Conservation (phyloP, 2,329 filamentous ascomycete genomes). For the Beauveria bassiana region DNA sequence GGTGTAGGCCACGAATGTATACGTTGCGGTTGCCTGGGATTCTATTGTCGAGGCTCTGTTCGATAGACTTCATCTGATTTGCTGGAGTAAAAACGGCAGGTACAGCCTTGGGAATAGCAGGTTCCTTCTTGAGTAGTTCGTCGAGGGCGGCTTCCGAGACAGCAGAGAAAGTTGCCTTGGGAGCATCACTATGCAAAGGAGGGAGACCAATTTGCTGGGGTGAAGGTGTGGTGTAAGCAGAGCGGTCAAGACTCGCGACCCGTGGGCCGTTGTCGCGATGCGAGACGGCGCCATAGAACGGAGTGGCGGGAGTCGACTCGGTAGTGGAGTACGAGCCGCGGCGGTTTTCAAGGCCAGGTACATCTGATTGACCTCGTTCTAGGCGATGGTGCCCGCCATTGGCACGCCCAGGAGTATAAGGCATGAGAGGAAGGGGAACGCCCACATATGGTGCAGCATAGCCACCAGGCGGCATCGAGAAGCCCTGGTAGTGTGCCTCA, state of each 20-base stretch:
- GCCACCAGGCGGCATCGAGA: constrained; percentile 24
- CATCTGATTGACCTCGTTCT: constrained; percentile 42
- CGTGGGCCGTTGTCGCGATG: constrained; percentile 54
- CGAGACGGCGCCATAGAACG: constrained; percentile 51
- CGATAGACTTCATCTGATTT: constrained; percentile 80
- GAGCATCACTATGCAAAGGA: constrained; percentile 31
- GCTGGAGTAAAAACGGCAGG: constrained; percentile 81
- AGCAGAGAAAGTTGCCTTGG: constrained; percentile 34
- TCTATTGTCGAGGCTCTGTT: constrained; percentile 90
- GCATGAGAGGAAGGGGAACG: constrained; percentile 33
- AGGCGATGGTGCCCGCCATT: constrained; percentile 36
- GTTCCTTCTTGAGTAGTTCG: constrained; percentile 64
- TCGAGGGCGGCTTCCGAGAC: constrained; percentile 48
- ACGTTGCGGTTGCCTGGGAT: constrained; percentile 91
- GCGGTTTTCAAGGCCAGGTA: constrained; percentile 57
- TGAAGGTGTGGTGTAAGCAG: constrained; percentile 60
- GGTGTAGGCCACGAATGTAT: constrained; percentile 93
- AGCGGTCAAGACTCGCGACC: constrained; percentile 52
- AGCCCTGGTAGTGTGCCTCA: constrained; percentile 27
- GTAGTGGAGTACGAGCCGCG: constrained; percentile 62
- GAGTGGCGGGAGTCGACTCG: constrained; percentile 58
- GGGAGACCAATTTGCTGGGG: constrained; percentile 48
- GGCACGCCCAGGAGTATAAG: constrained; percentile 46
- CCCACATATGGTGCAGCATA: constrained; percentile 31
- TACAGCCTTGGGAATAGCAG: constrained; percentile 77